phyloP scores from a whole-genome alignment of 257 asterid genomes.

The Agastache rugosa region DNA sequence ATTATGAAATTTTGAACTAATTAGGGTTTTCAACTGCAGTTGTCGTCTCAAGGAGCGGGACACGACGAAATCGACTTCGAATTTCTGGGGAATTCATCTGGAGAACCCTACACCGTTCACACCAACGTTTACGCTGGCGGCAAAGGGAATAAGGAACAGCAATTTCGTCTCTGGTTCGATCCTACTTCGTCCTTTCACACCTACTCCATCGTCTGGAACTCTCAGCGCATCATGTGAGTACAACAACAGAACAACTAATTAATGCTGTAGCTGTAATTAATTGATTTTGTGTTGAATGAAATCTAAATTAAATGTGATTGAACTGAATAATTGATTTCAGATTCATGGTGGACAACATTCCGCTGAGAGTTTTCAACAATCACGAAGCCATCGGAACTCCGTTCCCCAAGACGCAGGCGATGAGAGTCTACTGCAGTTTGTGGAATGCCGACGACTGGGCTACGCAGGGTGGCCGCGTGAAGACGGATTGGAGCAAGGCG shows the following conservation, averaged over 20 bases:
- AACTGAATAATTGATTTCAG: neutral
- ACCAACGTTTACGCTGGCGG: slow-evolving; percentile 28
- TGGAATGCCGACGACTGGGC: slow-evolving; percentile 28
- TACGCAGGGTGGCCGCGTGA: slow-evolving; percentile 20
- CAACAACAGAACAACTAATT: too few species aligned
- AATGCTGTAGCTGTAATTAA: neutral
- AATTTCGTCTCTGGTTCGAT: slow-evolving; percentile 33
- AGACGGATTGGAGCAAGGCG: slow-evolving; percentile 29
- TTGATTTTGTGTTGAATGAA: neutral
- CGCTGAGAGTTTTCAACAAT: slow-evolving; percentile 29
- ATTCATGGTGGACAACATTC: slow-evolving; percentile 34
- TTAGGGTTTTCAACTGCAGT: neutral
- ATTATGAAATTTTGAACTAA: neutral
- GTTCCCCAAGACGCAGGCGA: slow-evolving; percentile 9
- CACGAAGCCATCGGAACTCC: slow-evolving; percentile 33
- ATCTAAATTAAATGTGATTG: too few species aligned
- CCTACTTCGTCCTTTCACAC: slow-evolving; percentile 26
- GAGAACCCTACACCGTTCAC: slow-evolving; percentile 35
- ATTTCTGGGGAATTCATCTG: slow-evolving; percentile 21
- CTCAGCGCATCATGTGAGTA: slow-evolving; percentile 28
- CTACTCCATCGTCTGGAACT: slow-evolving; percentile 31
- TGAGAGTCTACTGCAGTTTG: slow-evolving; percentile 31
- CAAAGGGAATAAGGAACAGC: slow-evolving; percentile 31
- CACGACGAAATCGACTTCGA: slow-evolving; percentile 37
- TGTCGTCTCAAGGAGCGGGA: slow-evolving; percentile 25